Conservation (phyloP, 2,329 filamentous ascomycete genomes). For the Cercospora janseana region DNA sequence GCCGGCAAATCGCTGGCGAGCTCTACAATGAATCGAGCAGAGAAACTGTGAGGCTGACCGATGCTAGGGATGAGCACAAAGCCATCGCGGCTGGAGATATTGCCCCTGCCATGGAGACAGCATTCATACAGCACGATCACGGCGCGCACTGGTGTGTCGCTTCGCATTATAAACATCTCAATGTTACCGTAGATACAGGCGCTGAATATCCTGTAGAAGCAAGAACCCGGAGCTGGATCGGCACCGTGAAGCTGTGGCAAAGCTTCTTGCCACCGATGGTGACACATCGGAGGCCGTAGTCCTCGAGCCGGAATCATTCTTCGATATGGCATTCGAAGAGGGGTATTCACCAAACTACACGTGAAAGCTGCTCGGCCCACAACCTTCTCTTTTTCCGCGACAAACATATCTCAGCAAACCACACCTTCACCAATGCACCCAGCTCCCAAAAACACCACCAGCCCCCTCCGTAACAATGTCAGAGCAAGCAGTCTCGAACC, state of each 20-base stretch:
- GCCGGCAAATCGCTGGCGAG: not conserved
- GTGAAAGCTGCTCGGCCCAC: not conserved
- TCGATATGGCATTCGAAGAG: not conserved
- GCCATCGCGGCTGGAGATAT: too few species aligned
- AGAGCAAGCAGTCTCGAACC: constrained; percentile 4
- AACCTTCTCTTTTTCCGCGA: too few species aligned
- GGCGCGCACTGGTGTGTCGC: not conserved
- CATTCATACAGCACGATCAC: not conserved
- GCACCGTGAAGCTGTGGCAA: not conserved
- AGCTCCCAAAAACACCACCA: not conserved
- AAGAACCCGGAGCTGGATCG: not conserved
- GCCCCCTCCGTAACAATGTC: not conserved
- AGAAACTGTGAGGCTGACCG: not conserved
- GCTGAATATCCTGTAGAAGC: not conserved
- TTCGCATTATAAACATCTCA: not conserved
- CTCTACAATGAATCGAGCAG: not conserved
- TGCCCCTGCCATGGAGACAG: not conserved
- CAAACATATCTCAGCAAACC: constrained; percentile 11
- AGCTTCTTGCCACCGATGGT: not conserved
- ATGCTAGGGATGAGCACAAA: not conserved
- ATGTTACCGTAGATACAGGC: not conserved
- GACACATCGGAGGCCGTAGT: not conserved
- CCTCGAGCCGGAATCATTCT: not conserved
- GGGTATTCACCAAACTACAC: not conserved
- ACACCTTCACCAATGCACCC: not conserved